Evolutionary conservation across 1,284 basidiomycete genomes (phyloP), one percentile per base, ranked within the genome.

Genomic region (Ganoderma boninense): DNA sequence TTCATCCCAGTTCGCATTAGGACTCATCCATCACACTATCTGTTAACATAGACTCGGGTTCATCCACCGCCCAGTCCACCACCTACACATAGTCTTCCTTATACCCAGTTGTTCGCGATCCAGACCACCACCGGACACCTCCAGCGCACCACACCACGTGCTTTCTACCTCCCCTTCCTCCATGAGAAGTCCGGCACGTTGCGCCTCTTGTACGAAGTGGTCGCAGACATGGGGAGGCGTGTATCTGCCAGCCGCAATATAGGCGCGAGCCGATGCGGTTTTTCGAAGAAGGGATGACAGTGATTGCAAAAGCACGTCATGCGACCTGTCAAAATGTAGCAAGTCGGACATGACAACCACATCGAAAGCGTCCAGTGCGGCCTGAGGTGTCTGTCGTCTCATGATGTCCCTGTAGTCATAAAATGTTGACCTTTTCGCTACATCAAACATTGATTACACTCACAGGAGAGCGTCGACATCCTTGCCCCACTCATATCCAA

Each of bases 311-410:
- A 92, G 84, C n/a, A 79, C 85, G 70, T 83, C 83, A 77, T 93
- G 92, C 52, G 89, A 91, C 66, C 77, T 76, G 76, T 88, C 82
- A 76, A 93, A 92, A 78, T 92, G 90, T 26, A 93, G 84, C 16
- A 94, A 82, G 80, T 93, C 91, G 4, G 90, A 93, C 65, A 92
- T 84, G 71, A 93, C 85, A 62, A 92, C 82, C 40, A 87, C 76
- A 74, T 92, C 90, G 77, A 85, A 92, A 32, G 87, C 85, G 49
- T 32, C 32, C 20, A 26, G 38, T 38, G 38, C 40, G 6, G n/a
- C 13, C 1, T 20, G 14, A n/a, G 23, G 7, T 0, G 23, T 49
- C 4, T 2, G 35, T 26, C 14, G 23, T 13, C 42, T 54, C 26
- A 32, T 1, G 26, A 62, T 10, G 18, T 14, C 38, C n/a, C 60